These are phyloP conservation scores for Serendipita sp. DNA, from an alignment of 768 basidiomycete species.

Conservation along the genomic window DNA sequence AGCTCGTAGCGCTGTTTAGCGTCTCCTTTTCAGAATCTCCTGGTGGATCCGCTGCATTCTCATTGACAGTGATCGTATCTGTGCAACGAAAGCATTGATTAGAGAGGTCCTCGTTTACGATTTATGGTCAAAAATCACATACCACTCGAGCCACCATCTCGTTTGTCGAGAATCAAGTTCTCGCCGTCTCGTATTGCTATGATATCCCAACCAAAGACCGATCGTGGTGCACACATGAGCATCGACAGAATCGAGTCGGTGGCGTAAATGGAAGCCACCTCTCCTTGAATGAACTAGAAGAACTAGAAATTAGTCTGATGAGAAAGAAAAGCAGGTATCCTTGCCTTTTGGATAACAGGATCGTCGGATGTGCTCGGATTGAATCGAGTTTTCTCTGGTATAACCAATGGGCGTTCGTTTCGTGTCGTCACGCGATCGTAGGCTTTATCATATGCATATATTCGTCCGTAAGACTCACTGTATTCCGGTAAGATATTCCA, in stretches of 20 bases:
- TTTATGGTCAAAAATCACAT: background rate
- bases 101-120: background rate
- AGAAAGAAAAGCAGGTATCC: conserved; percentile 9
- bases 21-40: conserved; percentile 71
- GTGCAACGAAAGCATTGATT: background rate
- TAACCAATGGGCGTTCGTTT: conserved; percentile 76
- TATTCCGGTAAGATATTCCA: conserved; percentile 6
- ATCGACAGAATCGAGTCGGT: conserved; percentile 92
- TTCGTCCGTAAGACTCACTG: conserved; percentile 75
- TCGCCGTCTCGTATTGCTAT: conserved; percentile 87
- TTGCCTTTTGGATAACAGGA: conserved; percentile 83
- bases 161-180: conserved; percentile 91
- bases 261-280: conserved; percentile 74
- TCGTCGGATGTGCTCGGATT: conserved; percentile 97
- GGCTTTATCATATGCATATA: conserved; percentile 84
- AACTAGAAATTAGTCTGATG: background rate
- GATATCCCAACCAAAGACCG: conserved; percentile 98
- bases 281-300: conserved; percentile 56
- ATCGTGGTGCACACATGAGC: conserved; percentile 89
- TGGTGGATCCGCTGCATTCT: conserved; percentile 92
- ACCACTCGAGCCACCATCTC: conserved; percentile 87
- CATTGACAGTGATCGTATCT: conserved; percentile 93
- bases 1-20: conserved; percentile 84
- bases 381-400: conserved; percentile 89
- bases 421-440: conserved; percentile 95